A percentile compares a stretch with the other conserved stretches of the same genome.
Evolutionary conservation across 768 basidiomycete species (phyloP).

Genomic region (Lentinula raphanica): DNA sequence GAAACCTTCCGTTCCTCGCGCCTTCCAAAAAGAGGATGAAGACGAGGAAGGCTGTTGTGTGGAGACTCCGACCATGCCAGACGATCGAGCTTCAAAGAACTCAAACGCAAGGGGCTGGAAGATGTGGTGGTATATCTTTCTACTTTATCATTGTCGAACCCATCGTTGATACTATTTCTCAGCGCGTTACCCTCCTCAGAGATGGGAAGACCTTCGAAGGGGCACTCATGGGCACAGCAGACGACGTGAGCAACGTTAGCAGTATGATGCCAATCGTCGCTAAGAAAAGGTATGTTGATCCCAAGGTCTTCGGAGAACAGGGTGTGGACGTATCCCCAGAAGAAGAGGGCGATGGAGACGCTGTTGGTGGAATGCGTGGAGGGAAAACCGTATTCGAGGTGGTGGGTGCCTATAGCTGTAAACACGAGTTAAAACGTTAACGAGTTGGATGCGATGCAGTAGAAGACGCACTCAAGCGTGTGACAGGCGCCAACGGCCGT

Average conservation of each 20-base stretch:
- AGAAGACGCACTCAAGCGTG: slow-evolving; percentile 90
- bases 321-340: slow-evolving; percentile 55
- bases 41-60: slow-evolving; percentile 62
- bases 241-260: slow-evolving; percentile 80
- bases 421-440: neutral
- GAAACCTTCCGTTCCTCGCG: slow-evolving; percentile 56
- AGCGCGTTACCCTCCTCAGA: slow-evolving; percentile 90
- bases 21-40: slow-evolving; percentile 63
- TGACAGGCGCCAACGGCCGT: slow-evolving; percentile 83
- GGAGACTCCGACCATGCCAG: slow-evolving; percentile 70
- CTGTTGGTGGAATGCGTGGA: slow-evolving; percentile 93
- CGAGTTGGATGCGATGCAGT: slow-evolving; percentile 22
- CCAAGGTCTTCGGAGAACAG: slow-evolving; percentile 33
- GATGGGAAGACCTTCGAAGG: slow-evolving; percentile 96
- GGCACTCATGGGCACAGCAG: slow-evolving; percentile 64
- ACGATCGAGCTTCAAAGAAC: slow-evolving; percentile 81
- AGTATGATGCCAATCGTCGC: slow-evolving; percentile 90
- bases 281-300: slow-evolving; percentile 78
- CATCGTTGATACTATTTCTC: slow-evolving; percentile 1
- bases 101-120: slow-evolving; percentile 77
- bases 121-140: slow-evolving; percentile 67
- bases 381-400: slow-evolving; percentile 92
- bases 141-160: neutral
- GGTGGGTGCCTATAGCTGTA: slow-evolving; percentile 70
- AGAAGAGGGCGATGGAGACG: slow-evolving; percentile 83